Evolutionary conservation across 2,329 filamentous ascomycete species (phyloP).

Genomic region (Podosphaera xanthii): DNA sequence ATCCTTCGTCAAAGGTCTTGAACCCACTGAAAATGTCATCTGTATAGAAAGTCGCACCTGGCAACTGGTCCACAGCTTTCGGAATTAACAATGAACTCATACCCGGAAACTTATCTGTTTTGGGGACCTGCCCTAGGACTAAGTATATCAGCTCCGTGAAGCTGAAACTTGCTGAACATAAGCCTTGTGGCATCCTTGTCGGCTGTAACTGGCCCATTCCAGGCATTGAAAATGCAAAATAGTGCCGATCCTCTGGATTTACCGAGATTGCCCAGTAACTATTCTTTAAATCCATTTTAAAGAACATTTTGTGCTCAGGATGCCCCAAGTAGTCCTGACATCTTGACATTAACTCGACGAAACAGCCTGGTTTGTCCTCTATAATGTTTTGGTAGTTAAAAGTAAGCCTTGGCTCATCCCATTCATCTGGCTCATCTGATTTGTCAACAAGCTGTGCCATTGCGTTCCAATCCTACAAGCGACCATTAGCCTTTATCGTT

Average conservation of each 20-base stretch:
- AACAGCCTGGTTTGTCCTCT: neutral
- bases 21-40: neutral
- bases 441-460: neutral
- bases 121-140: neutral
- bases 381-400: conserved; percentile 2
- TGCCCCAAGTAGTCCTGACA: neutral
- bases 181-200: neutral
- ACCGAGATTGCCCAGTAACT: neutral
- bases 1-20: neutral
- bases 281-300: neutral
- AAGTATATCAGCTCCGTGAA: neutral
- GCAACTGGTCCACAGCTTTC: neutral
- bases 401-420: neutral
- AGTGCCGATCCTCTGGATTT: neutral
- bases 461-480: neutral
- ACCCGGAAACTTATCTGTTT: neutral
- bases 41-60: neutral
- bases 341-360: neutral
- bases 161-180: neutral
- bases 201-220: neutral
- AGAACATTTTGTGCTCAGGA: neutral
- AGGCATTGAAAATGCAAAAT: neutral
- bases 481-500: neutral
- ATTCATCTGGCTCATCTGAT: neutral
- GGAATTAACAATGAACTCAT: neutral